These are phyloP conservation scores for Aureobasidium sp. DNA, from an alignment of 2,329 filamentous ascomycete species.

Conservation along the genomic window DNA sequence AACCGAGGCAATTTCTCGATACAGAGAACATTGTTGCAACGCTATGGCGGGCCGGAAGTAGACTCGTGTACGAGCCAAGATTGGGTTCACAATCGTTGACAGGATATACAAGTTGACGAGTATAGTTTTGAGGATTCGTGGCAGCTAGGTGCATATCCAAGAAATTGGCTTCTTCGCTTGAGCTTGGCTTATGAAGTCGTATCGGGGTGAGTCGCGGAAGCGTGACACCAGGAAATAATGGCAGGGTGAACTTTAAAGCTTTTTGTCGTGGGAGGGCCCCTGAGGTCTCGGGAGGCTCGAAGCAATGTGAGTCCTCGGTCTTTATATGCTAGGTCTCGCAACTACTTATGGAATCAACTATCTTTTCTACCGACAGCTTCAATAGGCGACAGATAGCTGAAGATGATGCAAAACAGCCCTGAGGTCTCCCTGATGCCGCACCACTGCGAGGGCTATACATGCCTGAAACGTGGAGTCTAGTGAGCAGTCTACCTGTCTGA, in stretches of 20 bases:
- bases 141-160: conserved; percentile 11
- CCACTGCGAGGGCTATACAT: background rate
- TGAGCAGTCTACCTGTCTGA: background rate
- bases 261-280: background rate
- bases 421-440: background rate
- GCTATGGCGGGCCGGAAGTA: background rate
- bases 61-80: background rate
- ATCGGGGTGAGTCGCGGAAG: background rate
- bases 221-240: background rate
- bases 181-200: background rate
- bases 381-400: background rate
- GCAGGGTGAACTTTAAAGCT: background rate
- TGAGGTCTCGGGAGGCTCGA: background rate
- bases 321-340: background rate
- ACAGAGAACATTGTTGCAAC: background rate
- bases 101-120: background rate
- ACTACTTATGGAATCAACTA: background rate
- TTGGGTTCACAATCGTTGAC: background rate
- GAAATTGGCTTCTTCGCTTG: background rate
- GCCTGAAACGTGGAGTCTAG: background rate
- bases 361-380: background rate
- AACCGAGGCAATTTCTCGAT: background rate
- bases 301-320: background rate
- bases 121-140: background rate
- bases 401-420: background rate